phyloP scores from a whole-genome alignment of 1,139 yeast species.

The Candida sp. region DNA sequence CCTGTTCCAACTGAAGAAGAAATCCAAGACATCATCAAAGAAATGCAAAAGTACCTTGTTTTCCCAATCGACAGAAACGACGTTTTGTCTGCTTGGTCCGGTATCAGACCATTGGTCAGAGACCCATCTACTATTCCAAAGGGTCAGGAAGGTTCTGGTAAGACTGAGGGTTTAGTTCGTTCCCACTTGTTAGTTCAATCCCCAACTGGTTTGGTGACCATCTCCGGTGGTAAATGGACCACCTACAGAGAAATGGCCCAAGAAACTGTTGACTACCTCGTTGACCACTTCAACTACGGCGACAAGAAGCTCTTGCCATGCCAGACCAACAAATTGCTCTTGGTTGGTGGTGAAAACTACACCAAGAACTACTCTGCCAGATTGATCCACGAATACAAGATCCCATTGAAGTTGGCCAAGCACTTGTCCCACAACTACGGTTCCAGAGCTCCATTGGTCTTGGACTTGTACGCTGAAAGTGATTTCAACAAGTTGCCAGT shows the following conservation, averaged over 20 bases:
- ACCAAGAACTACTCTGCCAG: slow-evolving; percentile 76
- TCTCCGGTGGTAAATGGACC: slow-evolving; percentile 99
- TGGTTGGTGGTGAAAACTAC: slow-evolving; percentile 78
- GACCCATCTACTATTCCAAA: slow-evolving; percentile 72
- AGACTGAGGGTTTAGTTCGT: slow-evolving; percentile 88
- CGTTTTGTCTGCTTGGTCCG: slow-evolving; percentile 96
- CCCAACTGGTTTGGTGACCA: slow-evolving; percentile 73
- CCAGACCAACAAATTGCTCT: slow-evolving; percentile 61
- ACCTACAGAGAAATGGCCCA: slow-evolving; percentile 98
- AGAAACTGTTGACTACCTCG: slow-evolving; percentile 84
- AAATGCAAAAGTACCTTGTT: slow-evolving; percentile 87
- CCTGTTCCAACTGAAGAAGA: slow-evolving; percentile 92
- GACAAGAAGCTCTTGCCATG: slow-evolving; percentile 54
- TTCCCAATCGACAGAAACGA: slow-evolving; percentile 91
- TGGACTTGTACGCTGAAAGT: slow-evolving; percentile 62
- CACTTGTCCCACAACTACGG: slow-evolving; percentile 92
- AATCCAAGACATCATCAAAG: slow-evolving; percentile 85
- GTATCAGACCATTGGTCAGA: slow-evolving; percentile 93
- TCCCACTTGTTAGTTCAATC: slow-evolving; percentile 82
- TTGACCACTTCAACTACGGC: slow-evolving; percentile 52
- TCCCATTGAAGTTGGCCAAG: slow-evolving; percentile 78
- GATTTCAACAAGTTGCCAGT: slow-evolving; percentile 65
- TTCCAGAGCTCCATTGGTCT: slow-evolving; percentile 81
- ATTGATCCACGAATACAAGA: slow-evolving; percentile 77
- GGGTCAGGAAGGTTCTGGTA: slow-evolving; percentile 45